These are phyloP conservation scores for Umbellularia californica DNA, from an alignment of 164 flowering plant genomes.

Conservation along the genomic window DNA sequence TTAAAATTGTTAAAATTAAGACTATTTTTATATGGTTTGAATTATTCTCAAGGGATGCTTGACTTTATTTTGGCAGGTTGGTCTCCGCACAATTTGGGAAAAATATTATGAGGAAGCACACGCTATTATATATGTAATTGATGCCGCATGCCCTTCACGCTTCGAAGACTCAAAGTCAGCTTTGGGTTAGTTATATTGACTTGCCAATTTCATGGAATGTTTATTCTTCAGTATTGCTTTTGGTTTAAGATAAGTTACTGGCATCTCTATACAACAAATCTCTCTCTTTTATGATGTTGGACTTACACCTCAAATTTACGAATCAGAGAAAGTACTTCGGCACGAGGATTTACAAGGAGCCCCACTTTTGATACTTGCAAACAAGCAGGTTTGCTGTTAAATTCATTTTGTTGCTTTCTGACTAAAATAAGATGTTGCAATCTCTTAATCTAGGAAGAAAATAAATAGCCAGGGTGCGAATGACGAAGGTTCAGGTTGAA, in stretches of 20 bases:
- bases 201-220: neutral
- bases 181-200: constrained; percentile 48
- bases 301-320: constrained; percentile 10
- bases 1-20: no score
- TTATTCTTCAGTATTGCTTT: neutral
- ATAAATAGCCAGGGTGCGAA: no score
- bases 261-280: neutral
- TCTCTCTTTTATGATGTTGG: neutral
- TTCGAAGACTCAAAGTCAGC: constrained; percentile 99
- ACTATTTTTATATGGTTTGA: no score
- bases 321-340: constrained; percentile 79
- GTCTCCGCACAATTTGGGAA: constrained; percentile 98
- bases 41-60: neutral
- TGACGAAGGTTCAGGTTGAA: no score
- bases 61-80: constrained; percentile 46
- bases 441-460: no score
- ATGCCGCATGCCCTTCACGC: constrained; percentile 83
- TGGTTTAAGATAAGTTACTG: neutral
- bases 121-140: constrained; percentile 88
- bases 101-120: constrained; percentile 99
- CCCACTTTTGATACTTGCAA: constrained; percentile 83
- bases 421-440: neutral
- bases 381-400: constrained; percentile 71
- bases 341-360: constrained; percentile 95
- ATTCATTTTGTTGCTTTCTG: neutral